phyloP scores from a whole-genome alignment of 1,284 basidiomycete genomes.

The Leccinum subspadiceum region DNA sequence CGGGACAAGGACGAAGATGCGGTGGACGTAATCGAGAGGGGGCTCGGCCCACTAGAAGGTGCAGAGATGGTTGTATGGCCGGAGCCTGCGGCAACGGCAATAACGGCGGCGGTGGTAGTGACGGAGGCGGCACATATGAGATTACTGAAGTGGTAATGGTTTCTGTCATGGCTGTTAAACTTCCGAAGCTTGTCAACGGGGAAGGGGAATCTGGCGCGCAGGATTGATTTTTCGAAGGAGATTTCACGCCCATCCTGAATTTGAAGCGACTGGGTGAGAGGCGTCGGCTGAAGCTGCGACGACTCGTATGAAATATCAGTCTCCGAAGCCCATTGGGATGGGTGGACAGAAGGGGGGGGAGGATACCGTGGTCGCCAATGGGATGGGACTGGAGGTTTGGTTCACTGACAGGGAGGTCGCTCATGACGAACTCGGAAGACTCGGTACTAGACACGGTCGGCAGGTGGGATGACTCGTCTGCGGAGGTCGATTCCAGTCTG shows the following conservation, averaged over 20 bases:
- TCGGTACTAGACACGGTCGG: constrained; percentile 27
- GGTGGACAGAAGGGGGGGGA: constrained; percentile 23
- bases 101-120: neutral
- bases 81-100: constrained; percentile 1
- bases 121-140: neutral
- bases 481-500: constrained; percentile 28
- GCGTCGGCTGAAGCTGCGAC: constrained; percentile 62
- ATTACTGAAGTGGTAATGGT: constrained; percentile 32
- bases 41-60: constrained; percentile 31
- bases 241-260: constrained; percentile 56
- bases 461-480: constrained; percentile 20
- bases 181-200: constrained; percentile 36
- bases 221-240: constrained; percentile 60
- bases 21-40: constrained; percentile 24
- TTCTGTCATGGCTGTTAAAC: constrained; percentile 37
- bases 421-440: constrained; percentile 34
- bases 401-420: constrained; percentile 29
- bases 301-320: constrained; percentile 70
- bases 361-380: constrained; percentile 26
- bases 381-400: constrained; percentile 20
- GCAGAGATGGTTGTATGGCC: constrained; percentile 19
- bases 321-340: constrained; percentile 51
- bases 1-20: constrained; percentile 40
- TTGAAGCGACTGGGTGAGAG: constrained; percentile 56
- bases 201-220: constrained; percentile 46